Conservation (phyloP, 2,329 filamentous ascomycete genomes). For the Chaetoscypha palmicola region DNA sequence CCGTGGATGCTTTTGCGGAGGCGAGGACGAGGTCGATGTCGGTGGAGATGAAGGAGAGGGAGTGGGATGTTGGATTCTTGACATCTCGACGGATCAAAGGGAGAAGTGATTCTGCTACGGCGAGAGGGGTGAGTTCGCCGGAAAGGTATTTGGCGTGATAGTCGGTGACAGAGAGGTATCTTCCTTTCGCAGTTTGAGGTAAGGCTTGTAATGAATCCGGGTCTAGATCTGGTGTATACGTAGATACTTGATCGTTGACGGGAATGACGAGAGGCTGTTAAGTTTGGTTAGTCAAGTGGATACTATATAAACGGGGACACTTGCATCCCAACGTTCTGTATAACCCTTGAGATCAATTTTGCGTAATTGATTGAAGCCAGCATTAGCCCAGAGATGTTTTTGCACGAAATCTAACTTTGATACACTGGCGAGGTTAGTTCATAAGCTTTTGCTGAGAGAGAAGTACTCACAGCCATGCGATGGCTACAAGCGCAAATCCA, state of each 20-base stretch:
- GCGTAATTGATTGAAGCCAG: slow-evolving; percentile 45
- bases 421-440: slow-evolving; percentile 38
- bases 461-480: slow-evolving; percentile 50
- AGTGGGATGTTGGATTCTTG: slow-evolving; percentile 51
- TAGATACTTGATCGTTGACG: neutral
- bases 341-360: slow-evolving; percentile 40
- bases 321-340: slow-evolving; percentile 43
- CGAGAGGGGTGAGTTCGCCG: slow-evolving; percentile 62
- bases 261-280: slow-evolving; percentile 51
- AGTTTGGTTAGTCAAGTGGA: slow-evolving; percentile 2
- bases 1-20: slow-evolving; percentile 66
- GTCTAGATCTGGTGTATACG: slow-evolving; percentile 32
- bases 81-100: slow-evolving; percentile 59
- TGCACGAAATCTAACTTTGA: slow-evolving; percentile 55
- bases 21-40: slow-evolving; percentile 55
- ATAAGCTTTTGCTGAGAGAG: neutral
- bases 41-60: slow-evolving; percentile 65
- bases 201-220: slow-evolving; percentile 36
- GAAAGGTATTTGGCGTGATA: slow-evolving; percentile 70
- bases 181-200: slow-evolving; percentile 37
- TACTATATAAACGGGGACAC: slow-evolving; percentile 16
- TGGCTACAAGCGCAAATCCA: slow-evolving; percentile 55
- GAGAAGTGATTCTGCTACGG: slow-evolving; percentile 65
- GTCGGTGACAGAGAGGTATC: slow-evolving; percentile 66
- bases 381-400: slow-evolving; percentile 62